Conservation (phyloP, 2,329 filamentous ascomycete genomes). For the Cordyceps militaris region DNA sequence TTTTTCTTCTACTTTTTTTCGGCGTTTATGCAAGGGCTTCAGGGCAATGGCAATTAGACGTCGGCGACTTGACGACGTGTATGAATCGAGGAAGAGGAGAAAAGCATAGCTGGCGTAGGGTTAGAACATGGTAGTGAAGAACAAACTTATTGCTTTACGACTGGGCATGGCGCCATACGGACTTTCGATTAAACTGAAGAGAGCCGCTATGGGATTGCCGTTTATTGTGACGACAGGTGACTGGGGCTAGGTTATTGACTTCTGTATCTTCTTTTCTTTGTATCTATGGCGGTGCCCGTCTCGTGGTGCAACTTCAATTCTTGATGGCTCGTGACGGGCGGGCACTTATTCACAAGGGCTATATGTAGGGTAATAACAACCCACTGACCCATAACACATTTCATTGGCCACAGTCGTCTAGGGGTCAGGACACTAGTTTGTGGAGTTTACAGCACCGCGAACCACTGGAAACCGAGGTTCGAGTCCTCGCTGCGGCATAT, state of each 20-base stretch:
- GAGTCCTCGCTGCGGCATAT: constrained; percentile 20
- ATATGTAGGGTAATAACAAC: neutral
- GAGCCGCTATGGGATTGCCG: neutral
- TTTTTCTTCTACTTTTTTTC: neutral
- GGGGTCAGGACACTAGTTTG: constrained; percentile 26
- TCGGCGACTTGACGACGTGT: neutral
- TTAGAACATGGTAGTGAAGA: constrained; percentile 7
- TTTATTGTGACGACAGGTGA: neutral
- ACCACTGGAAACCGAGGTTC: constrained; percentile 26
- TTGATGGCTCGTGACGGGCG: neutral
- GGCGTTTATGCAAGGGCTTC: constrained; percentile 4
- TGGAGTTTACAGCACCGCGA: constrained; percentile 17
- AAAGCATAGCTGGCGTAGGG: constrained; percentile 9
- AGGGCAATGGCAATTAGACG: constrained; percentile 1
- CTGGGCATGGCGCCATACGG: neutral
- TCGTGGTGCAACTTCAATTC: too few relatives aligned
- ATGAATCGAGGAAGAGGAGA: neutral
- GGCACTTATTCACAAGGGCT: neutral
- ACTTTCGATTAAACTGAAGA: neutral
- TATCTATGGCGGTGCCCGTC: too few relatives aligned
- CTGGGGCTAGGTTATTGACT: too few relatives aligned
- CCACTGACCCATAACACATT: neutral
- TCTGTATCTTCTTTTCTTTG: too few relatives aligned
- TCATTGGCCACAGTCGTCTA: constrained; percentile 22
- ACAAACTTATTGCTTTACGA: neutral